Base-by-base conservation (phyloP, 441 rosid species). In the Arabidopsis hybrid region DNA sequence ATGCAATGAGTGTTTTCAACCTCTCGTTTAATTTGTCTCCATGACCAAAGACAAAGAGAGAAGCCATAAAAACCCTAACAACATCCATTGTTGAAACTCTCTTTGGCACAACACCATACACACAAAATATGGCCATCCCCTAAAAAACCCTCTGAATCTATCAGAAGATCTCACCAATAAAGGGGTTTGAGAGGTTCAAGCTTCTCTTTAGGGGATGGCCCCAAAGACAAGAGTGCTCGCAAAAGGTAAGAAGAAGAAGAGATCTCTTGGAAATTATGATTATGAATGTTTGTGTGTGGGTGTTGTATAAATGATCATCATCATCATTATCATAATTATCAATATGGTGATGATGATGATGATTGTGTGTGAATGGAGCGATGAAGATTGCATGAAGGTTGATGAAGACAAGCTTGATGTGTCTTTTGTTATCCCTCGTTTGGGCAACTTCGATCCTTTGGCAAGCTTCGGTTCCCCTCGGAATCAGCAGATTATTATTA, bases 391-490 rank as follows among this genome's bases (percentile, higher is more conserved):
- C 81, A 78, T 61, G 70, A 72, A 78, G 81, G 81, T 72, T 74
- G 77, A 77, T 67, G 79, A 71, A 67, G 72, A 47, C 57, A 64
- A 79, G 71, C 21, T 40, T 45, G 60, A 7, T 65, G 39, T 72
- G 73, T 72, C 77, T 67, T 67, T 67, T 62, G 36, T 67, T 72
- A 72, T 78, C 81, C 64, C 80, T 76, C 80, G 67, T 64, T 65
- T 38, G 81, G 81, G 81, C 81, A 78, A 78, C 81, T 78, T 78
- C 78, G 70, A 78, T 78, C 81, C 81, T 78, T 78, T 78, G 81
- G 81, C 81, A 78, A 78, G 81, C 81, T 73, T 78, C 77, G 74
- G 81, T 78, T 78, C 81, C 81, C 81, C 81, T 78, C 81, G 81
- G 81, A 78, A 78, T 78, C 78, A 72, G 81, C 81, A 78, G 81